Percentiles rank a stretch among this genome's conserved stretches.
Evolutionary conservation across 2,329 filamentous ascomycete genomes (phyloP).

Genomic region (Lachnellula suecica): DNA sequence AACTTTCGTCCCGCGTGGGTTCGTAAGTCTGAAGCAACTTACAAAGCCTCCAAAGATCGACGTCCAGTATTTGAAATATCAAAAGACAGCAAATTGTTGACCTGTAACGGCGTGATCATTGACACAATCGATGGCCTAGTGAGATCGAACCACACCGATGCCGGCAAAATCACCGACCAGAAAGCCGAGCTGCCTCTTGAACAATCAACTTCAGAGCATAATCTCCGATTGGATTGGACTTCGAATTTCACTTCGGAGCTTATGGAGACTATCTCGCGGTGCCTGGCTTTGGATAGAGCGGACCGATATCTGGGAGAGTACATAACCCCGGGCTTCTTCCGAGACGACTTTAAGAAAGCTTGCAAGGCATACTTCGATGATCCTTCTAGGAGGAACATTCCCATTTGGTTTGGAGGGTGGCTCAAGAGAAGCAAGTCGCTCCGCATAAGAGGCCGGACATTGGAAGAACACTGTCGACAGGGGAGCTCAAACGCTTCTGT

Average conservation of each 20-base stretch:
- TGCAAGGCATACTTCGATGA: not conserved
- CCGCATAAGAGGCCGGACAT: not conserved
- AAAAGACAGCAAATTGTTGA: not conserved
- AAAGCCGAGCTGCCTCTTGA: not conserved
- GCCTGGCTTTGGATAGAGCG: not conserved
- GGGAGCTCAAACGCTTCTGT: not conserved
- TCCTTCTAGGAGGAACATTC: not conserved
- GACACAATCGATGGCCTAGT: not conserved
- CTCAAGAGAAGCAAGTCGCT: not conserved
- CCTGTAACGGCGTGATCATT: not conserved
- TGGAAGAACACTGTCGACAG: not conserved
- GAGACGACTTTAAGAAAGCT: not conserved
- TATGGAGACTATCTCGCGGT: not conserved
- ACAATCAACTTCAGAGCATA: not conserved
- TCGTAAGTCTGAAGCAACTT: not conserved
- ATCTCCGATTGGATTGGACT: not conserved
- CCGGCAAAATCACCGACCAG: not conserved
- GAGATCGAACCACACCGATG: not conserved
- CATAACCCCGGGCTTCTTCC: not conserved
- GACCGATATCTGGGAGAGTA: not conserved
- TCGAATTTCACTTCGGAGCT: not conserved
- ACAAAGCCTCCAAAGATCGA: not conserved
- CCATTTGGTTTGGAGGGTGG: not conserved
- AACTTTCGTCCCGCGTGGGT: not conserved
- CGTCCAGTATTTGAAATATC: not conserved